Conservation (phyloP, 768 basidiomycete genomes). For the Harrya chromipes region DNA sequence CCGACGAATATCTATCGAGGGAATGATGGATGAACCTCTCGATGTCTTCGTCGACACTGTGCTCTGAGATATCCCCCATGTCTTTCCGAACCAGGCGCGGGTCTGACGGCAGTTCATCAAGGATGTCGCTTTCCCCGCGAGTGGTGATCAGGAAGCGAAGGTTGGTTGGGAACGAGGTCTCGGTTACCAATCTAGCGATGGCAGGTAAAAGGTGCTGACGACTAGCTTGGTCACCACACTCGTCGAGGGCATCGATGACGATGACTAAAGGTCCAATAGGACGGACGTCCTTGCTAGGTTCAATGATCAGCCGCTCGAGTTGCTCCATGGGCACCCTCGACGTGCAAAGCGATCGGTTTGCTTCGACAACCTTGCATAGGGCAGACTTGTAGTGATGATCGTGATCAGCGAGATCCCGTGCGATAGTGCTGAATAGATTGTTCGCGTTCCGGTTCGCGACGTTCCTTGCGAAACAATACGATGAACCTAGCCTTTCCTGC, state of each 20-base stretch:
- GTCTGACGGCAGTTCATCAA: background rate
- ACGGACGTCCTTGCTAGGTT: slow-evolving; percentile 11
- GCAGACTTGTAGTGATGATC: slow-evolving; percentile 13
- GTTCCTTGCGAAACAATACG: no score
- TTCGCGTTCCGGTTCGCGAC: no score
- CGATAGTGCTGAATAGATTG: no score
- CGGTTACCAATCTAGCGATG: background rate
- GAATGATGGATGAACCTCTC: background rate
- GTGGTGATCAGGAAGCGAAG: slow-evolving; percentile 16
- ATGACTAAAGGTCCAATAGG: slow-evolving; percentile 24
- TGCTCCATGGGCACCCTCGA: slow-evolving; percentile 6
- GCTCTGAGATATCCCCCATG: background rate
- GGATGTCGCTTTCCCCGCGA: slow-evolving; percentile 12
- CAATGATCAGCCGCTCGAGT: slow-evolving; percentile 21
- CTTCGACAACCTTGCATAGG: slow-evolving; percentile 3
- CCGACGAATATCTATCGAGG: background rate
- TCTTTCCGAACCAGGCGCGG: background rate
- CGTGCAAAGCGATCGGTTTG: slow-evolving; percentile 2
- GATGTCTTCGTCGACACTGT: background rate
- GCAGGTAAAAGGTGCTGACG: slow-evolving; percentile 15
- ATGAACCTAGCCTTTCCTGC: no score
- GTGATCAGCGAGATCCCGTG: slow-evolving; percentile 20
- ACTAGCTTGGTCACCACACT: slow-evolving; percentile 6
- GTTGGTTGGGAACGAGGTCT: slow-evolving; percentile 5
- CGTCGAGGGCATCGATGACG: slow-evolving; percentile 30